Evolutionary conservation across 768 basidiomycete genomes (phyloP).

Genomic region (Tricholoma saponaceum): DNA sequence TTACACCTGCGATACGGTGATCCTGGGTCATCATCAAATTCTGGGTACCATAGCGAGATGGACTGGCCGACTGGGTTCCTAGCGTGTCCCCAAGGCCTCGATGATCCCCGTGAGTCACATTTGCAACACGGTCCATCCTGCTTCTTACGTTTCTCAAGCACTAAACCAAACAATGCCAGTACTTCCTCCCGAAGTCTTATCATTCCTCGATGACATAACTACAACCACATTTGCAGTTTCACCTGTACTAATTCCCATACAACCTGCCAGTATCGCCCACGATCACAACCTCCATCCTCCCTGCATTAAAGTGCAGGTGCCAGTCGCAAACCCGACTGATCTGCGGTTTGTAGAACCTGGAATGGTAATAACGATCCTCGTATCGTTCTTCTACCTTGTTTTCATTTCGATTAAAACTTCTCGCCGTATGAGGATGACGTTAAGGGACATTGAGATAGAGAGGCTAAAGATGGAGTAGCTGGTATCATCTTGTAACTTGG

Average conservation of each 20-base stretch:
- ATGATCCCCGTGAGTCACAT: slow-evolving; percentile 12
- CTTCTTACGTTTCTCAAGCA: background rate
- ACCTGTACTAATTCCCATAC: slow-evolving; percentile 16
- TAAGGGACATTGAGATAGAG: too few relatives aligned
- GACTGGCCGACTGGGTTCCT: slow-evolving; percentile 36
- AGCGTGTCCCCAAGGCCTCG: slow-evolving; percentile 25
- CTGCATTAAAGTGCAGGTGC: slow-evolving; percentile 26
- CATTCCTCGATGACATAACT: slow-evolving; percentile 14
- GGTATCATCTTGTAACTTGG: too few relatives aligned
- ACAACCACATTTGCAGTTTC: background rate
- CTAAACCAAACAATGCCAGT: slow-evolving; percentile 1
- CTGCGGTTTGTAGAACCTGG: slow-evolving; percentile 37
- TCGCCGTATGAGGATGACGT: slow-evolving; percentile 1
- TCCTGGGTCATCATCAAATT: slow-evolving; percentile 7
- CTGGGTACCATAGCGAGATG: slow-evolving; percentile 24
- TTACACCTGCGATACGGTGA: slow-evolving; percentile 44
- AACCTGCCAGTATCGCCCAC: background rate
- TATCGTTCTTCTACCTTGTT: slow-evolving; percentile 34
- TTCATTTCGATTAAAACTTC: slow-evolving; percentile 21
- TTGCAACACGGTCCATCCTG: background rate
- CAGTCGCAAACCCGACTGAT: slow-evolving; percentile 33
- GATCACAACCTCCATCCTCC: slow-evolving; percentile 1
- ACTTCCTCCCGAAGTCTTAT: slow-evolving; percentile 13
- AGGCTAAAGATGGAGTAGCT: slow-evolving; percentile 6
- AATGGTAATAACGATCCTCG: slow-evolving; percentile 34